phyloP scores from a whole-genome alignment of 805 yeast species.

The Maudiozyma bulderi region DNA sequence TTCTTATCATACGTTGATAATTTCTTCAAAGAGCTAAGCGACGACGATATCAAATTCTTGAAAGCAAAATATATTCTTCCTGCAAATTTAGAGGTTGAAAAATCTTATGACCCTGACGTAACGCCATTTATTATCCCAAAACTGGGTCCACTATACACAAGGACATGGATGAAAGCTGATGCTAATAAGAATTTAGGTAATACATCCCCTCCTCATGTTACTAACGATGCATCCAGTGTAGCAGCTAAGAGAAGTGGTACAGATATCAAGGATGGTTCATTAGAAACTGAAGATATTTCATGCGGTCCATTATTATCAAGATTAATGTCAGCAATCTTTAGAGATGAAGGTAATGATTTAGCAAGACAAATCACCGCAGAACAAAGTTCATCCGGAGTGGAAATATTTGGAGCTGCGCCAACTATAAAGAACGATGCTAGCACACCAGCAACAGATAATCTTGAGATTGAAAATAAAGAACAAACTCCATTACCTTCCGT shows the following conservation, averaged over 20 bases:
- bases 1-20: constrained; percentile 80
- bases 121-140: constrained; percentile 78
- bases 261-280: constrained; percentile 40
- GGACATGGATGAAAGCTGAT: constrained; percentile 83
- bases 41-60: constrained; percentile 72
- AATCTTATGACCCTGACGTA: constrained; percentile 51
- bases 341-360: constrained; percentile 15
- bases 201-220: constrained; percentile 38
- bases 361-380: constrained; percentile 2
- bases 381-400: not conserved
- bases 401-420: not conserved
- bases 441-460: constrained; percentile 13
- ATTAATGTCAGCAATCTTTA: constrained; percentile 66
- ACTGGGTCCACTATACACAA: constrained; percentile 72
- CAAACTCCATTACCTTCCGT: constrained; percentile 11
- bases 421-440: constrained; percentile 13
- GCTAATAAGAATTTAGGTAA: constrained; percentile 34
- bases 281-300: constrained; percentile 68
- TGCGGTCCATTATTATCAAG: constrained; percentile 90
- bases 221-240: constrained; percentile 32
- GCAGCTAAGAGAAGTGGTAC: constrained; percentile 53
- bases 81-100: constrained; percentile 29
- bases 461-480: constrained; percentile 10
- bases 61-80: constrained; percentile 53
- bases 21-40: constrained; percentile 64